Conservation (phyloP, 148 eudicot species). For the Linanthus parryae region DNA sequence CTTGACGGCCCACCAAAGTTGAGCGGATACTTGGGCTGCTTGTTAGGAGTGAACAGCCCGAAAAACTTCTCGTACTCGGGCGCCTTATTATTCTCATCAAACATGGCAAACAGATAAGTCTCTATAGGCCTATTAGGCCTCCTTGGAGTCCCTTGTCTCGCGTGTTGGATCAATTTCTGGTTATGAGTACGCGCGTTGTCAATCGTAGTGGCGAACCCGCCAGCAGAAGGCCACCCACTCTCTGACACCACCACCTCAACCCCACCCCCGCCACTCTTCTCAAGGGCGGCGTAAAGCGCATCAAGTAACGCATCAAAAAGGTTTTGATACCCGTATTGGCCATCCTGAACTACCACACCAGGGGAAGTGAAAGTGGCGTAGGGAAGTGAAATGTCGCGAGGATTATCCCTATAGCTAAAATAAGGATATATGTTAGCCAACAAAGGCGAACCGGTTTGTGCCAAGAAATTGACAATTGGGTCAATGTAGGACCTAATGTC, state of each 20-base stretch:
- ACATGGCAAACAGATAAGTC: conserved; percentile 11
- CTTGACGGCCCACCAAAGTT: neutral
- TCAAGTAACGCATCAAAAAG: conserved; percentile 8
- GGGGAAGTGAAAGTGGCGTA: conserved; percentile 6
- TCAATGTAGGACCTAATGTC: neutral
- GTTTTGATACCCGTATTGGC: conserved; percentile 6
- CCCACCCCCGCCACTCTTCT: conserved; percentile 1
- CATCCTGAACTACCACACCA: conserved; percentile 4
- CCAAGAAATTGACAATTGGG: conserved; percentile 2
- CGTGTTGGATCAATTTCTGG: conserved; percentile 7
- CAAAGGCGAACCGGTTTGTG: neutral
- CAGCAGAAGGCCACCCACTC: conserved; percentile 10
- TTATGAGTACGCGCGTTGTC: conserved; percentile 3
- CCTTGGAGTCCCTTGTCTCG: conserved; percentile 1
- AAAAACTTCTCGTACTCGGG: conserved; percentile 2
- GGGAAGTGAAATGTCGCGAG: neutral
- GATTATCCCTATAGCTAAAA: neutral
- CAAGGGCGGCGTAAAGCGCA: conserved; percentile 1
- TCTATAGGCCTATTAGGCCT: conserved; percentile 9
- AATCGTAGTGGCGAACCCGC: neutral
- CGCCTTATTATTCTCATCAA: conserved; percentile 10
- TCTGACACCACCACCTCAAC: conserved; percentile 5
- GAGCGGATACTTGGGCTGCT: conserved; percentile 3
- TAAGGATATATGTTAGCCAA: conserved; percentile 6
- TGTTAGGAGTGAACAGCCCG: conserved; percentile 7